These are phyloP conservation scores for Keqinozyma sinolaborantium DNA, from an alignment of 1,139 yeast species.

Conservation along the genomic window DNA sequence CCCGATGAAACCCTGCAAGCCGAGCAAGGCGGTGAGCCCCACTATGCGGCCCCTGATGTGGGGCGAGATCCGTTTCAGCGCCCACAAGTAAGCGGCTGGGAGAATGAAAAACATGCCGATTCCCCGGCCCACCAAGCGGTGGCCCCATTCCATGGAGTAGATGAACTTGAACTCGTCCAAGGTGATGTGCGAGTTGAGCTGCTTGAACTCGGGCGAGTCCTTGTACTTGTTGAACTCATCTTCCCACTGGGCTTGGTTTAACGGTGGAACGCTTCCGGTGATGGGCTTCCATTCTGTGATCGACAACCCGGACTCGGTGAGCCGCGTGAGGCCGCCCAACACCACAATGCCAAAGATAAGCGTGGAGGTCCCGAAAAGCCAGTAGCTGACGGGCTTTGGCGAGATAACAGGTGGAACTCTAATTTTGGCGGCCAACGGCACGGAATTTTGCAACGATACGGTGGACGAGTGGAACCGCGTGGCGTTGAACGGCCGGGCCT, in stretches of 20 bases:
- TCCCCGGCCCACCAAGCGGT: constrained; percentile 85
- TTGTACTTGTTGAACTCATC: constrained; percentile 78
- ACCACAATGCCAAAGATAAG: constrained; percentile 93
- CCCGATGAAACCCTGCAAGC: constrained; percentile 92
- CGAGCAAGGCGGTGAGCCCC: constrained; percentile 73
- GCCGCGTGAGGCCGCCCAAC: constrained; percentile 92
- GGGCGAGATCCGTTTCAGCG: constrained; percentile 60
- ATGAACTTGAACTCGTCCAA: constrained; percentile 94
- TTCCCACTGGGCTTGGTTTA: constrained; percentile 78
- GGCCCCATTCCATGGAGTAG: constrained; percentile 97
- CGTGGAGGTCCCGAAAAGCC: constrained; percentile 89
- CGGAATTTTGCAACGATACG: constrained; percentile 2
- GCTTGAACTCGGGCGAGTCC: constrained; percentile 86
- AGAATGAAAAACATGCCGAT: constrained; percentile 80
- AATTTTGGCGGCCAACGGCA: constrained; percentile 4
- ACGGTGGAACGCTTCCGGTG: constrained; percentile 90
- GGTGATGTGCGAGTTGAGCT: constrained; percentile 84
- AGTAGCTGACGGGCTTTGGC: constrained; percentile 66
- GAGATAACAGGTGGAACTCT: constrained; percentile 21
- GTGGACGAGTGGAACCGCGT: constrained; percentile 7
- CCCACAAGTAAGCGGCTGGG: constrained; percentile 83
- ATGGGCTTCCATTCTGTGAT: constrained; percentile 99
- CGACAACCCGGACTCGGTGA: constrained; percentile 93
- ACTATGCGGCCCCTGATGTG: constrained; percentile 67
- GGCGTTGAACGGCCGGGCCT: constrained; percentile 5